These are phyloP conservation scores for Hamigera avellanea DNA, from an alignment of 495 filamentous ascomycete species.

Conservation along the genomic window DNA sequence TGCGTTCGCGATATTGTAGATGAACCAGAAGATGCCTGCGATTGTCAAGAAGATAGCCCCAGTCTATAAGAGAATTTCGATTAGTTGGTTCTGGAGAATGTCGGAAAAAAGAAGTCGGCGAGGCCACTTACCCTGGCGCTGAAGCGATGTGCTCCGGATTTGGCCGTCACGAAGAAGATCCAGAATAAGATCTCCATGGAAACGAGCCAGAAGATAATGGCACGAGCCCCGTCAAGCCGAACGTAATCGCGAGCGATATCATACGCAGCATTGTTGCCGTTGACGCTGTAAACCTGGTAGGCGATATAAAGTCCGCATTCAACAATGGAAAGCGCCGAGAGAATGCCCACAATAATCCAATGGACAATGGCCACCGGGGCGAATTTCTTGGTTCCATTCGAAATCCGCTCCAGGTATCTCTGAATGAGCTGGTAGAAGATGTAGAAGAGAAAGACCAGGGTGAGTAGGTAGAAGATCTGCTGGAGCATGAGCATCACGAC, in stretches of 20 bases:
- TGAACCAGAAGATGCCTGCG: constrained; percentile 8
- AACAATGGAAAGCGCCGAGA: constrained; percentile 7
- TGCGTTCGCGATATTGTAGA: constrained; percentile 5
- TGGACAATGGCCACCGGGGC: constrained; percentile 7
- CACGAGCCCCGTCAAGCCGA: constrained; percentile 4
- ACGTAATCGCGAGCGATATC: not conserved
- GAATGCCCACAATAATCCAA: constrained; percentile 10
- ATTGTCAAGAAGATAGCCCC: not conserved
- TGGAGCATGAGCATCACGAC: constrained; percentile 11
- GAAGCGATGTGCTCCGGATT: constrained; percentile 12
- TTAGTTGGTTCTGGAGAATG: constrained; percentile 1
- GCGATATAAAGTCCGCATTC: constrained; percentile 9
- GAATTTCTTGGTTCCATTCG: constrained; percentile 10
- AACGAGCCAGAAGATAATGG: constrained; percentile 10
- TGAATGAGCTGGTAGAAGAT: constrained; percentile 16
- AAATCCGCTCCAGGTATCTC: constrained; percentile 8
- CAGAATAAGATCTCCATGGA: constrained; percentile 14
- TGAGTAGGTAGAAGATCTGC: constrained; percentile 9
- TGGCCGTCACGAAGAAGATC: constrained; percentile 9
- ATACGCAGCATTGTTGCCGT: not conserved
- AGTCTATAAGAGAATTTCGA: not conserved
- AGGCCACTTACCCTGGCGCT: constrained; percentile 9
- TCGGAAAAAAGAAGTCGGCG: too few relatives aligned
- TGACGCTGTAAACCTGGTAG: constrained; percentile 3
- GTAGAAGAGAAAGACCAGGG: constrained; percentile 7